Percentiles rank a stretch among this genome's conserved stretches.
Evolutionary conservation across 495 filamentous ascomycete species (phyloP).

Genomic region (Aspergillus avenaceus): DNA sequence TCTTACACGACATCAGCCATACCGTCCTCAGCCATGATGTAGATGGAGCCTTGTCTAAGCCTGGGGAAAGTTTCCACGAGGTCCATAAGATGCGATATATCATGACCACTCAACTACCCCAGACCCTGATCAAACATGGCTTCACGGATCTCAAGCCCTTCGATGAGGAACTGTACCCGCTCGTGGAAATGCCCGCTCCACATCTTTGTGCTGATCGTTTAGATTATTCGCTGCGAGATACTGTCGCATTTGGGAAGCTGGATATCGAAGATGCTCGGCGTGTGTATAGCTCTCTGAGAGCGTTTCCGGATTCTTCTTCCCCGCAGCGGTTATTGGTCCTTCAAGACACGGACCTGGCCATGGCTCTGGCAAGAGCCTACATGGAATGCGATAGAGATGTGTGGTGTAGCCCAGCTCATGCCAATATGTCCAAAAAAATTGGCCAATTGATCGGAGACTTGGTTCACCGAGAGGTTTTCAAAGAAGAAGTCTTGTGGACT

Average conservation of each 20-base stretch:
- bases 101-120: conserved; percentile 27
- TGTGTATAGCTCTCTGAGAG: conserved; percentile 23
- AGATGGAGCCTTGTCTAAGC: conserved; percentile 34
- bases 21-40: conserved; percentile 42
- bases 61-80: conserved; percentile 40
- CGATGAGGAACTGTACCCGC: conserved; percentile 36
- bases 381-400: conserved; percentile 29
- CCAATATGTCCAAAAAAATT: conserved; percentile 27
- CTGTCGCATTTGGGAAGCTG: conserved; percentile 30
- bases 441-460: conserved; percentile 31
- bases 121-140: conserved; percentile 29
- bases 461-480: background rate
- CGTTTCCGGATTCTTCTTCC: conserved; percentile 22
- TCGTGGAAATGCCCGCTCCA: conserved; percentile 38
- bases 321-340: conserved; percentile 32
- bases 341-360: conserved; percentile 23
- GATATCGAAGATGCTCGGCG: conserved; percentile 18
- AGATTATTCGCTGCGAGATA: conserved; percentile 40
- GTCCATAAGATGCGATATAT: conserved; percentile 39
- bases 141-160: conserved; percentile 21
- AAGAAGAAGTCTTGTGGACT: background rate
- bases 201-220: conserved; percentile 41
- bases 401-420: conserved; percentile 32
- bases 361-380: conserved; percentile 30
- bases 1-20: conserved; percentile 42